Evolutionary conservation across 768 basidiomycete genomes (phyloP).

Genomic region (Termitomyces sp.): DNA sequence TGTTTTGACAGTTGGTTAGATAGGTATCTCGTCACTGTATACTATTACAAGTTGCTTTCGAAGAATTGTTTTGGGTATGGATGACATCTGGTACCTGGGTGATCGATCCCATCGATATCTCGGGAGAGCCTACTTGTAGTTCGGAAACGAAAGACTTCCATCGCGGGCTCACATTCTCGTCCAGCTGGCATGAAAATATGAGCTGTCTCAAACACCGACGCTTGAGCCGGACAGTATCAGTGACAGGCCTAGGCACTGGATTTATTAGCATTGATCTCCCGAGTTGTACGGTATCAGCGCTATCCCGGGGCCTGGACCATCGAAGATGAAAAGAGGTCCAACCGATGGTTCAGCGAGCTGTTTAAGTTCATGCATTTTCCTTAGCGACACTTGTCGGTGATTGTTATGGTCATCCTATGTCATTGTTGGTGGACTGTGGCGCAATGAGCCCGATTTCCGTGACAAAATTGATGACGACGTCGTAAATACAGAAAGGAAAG

Average conservation of each 20-base stretch:
- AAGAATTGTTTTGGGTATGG: not conserved
- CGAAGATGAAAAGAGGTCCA: not conserved
- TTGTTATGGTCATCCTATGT: too few species aligned
- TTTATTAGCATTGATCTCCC: not conserved
- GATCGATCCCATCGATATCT: too few species aligned
- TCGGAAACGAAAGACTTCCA: too few species aligned
- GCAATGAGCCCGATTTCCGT: too few species aligned
- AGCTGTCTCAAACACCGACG: not conserved
- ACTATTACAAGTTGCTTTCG: slow-evolving; percentile 2
- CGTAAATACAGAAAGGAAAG: too few species aligned
- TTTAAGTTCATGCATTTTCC: not conserved
- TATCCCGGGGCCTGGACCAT: not conserved
- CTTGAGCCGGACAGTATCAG: too few species aligned
- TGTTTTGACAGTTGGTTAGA: not conserved
- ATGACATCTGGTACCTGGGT: not conserved
- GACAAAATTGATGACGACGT: too few species aligned
- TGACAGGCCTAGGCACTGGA: not conserved
- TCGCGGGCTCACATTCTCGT: too few species aligned
- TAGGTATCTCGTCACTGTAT: slow-evolving; percentile 6
- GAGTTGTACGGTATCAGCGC: not conserved
- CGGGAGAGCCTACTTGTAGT: too few species aligned
- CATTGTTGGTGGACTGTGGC: too few species aligned
- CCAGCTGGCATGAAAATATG: not conserved
- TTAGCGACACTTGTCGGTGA: too few species aligned
- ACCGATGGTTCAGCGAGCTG: not conserved